Evolutionary conservation across 2,329 filamentous ascomycete genomes (phyloP).

Genomic region (Juglanconis sp.): DNA sequence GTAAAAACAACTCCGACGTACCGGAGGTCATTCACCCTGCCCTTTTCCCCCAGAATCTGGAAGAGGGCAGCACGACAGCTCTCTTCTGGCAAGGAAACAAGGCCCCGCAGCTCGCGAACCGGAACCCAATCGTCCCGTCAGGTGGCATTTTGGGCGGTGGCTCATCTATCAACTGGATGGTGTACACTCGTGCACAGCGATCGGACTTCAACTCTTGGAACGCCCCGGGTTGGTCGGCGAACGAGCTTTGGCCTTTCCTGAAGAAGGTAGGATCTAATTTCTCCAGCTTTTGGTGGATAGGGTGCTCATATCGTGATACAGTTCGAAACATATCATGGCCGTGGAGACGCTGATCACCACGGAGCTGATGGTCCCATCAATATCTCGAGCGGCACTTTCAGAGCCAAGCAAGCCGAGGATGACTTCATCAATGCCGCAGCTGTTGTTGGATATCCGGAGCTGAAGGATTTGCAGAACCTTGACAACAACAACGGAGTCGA

Average conservation of each 20-base stretch:
- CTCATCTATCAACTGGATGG: slow-evolving; percentile 44
- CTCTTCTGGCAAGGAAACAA: slow-evolving; percentile 42
- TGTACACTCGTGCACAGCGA: slow-evolving; percentile 29
- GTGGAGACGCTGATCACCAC: slow-evolving; percentile 42
- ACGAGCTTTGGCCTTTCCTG: slow-evolving; percentile 42
- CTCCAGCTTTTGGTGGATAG: neutral
- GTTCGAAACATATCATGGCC: slow-evolving; percentile 55
- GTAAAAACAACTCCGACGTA: slow-evolving; percentile 49
- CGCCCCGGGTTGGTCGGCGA: slow-evolving; percentile 22
- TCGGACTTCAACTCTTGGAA: slow-evolving; percentile 25
- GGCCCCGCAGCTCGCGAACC: slow-evolving; percentile 37
- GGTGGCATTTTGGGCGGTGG: slow-evolving; percentile 52
- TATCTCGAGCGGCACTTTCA: slow-evolving; percentile 49
- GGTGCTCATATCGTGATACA: slow-evolving; percentile 16
- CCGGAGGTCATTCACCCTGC: slow-evolving; percentile 48
- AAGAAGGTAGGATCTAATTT: slow-evolving; percentile 36
- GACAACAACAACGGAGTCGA: slow-evolving; percentile 33
- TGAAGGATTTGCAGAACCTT: slow-evolving; percentile 52
- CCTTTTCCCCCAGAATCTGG: slow-evolving; percentile 44
- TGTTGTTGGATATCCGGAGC: slow-evolving; percentile 46
- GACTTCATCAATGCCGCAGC: slow-evolving; percentile 48
- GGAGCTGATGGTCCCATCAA: slow-evolving; percentile 54
- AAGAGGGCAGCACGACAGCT: slow-evolving; percentile 37
- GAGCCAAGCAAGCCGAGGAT: slow-evolving; percentile 36
- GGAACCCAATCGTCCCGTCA: slow-evolving; percentile 35